Evolutionary conservation across 129 eudicot species (phyloP), one percentile per base, ranked within the genome.

Genomic region (Mikania micrantha): DNA sequence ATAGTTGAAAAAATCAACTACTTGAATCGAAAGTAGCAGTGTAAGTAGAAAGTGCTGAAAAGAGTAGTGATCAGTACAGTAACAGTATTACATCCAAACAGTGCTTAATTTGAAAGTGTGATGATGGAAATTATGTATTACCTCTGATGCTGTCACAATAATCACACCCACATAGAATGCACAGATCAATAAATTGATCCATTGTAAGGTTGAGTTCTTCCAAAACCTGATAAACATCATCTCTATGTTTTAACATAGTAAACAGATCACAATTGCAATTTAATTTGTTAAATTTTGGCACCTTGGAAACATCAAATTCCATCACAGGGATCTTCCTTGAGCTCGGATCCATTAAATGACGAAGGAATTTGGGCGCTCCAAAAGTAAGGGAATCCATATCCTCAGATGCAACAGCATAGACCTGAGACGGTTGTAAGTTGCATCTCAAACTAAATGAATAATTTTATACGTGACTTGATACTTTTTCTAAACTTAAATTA

Each of bases 121-220:
- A 73, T 13, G 19, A 31, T 41, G 32, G 10, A 45, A 73, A 36
- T 22, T 3, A 39, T 6, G 28, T 38, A 35, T 40, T 76, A 93
- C 99, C 99, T 83, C 84, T 79, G 64, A 89, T 94, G 73, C 95
- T 89, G 54, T 94, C 99, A 74, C 99, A 94, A 69, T 93, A 88
- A 83, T 93, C 99, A 75, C 99, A 94, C 10, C 99, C 99, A 67
- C 86, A 86, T 53, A 94, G 85, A 76, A 94, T 94, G 83, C 99
- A 94, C 44, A 94, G 73, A 80, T 94, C 96, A n/a, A 94, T 94
- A 76, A 94, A 94, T 64, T 94, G 99, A 81, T 94, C 99, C 99
- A 94, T 94, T 0, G 95, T 89, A 45, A 94, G 93, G 44, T 85
- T 79, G 36, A 94, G 81, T 67, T 77, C 99, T 73, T 89, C 99